A percentile compares a stretch with the other conserved stretches of the same genome.
phyloP scores from a whole-genome alignment of 257 asterid species.

The Scutellaria minor region DNA sequence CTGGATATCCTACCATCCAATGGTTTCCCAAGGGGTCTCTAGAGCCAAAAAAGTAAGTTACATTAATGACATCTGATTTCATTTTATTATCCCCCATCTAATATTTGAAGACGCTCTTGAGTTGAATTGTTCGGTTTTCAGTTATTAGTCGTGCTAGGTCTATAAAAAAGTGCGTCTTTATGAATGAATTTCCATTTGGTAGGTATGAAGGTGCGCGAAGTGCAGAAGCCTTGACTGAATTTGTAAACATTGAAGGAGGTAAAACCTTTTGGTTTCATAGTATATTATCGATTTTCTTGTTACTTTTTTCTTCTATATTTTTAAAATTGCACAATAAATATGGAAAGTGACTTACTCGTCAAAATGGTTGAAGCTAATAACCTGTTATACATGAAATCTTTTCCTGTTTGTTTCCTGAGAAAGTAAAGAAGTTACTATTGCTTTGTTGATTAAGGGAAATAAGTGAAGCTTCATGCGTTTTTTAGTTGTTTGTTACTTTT shows the following conservation, averaged over 20 bases:
- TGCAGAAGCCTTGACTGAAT: constrained; percentile 75
- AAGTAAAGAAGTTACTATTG: background rate
- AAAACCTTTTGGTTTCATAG: constrained; percentile 27
- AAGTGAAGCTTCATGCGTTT: background rate
- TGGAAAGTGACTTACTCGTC: background rate
- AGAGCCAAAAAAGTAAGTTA: constrained; percentile 76
- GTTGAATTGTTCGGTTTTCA: background rate
- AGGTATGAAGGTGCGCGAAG: constrained; percentile 78
- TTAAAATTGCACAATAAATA: constrained; percentile 16
- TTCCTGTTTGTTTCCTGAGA: background rate
- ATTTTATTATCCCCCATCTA: constrained; percentile 19
- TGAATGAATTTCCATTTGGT: constrained; percentile 26
- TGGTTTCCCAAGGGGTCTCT: constrained; percentile 93
- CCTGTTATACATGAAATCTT: background rate
- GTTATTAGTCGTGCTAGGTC: constrained; percentile 1
- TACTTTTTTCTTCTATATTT: background rate
- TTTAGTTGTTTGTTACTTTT: background rate
- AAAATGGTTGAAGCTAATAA: constrained; percentile 6
- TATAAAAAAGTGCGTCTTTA: constrained; percentile 17
- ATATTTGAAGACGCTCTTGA: background rate
- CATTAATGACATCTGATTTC: background rate
- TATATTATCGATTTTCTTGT: background rate
- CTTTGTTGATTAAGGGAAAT: background rate
- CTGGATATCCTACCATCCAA: constrained; percentile 88
- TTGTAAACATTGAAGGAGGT: constrained; percentile 78